A percentile compares a stretch with the other conserved stretches of the same genome.
phyloP scores from a whole-genome alignment of 2,329 filamentous ascomycete genomes.

The Botrytis fabae region DNA sequence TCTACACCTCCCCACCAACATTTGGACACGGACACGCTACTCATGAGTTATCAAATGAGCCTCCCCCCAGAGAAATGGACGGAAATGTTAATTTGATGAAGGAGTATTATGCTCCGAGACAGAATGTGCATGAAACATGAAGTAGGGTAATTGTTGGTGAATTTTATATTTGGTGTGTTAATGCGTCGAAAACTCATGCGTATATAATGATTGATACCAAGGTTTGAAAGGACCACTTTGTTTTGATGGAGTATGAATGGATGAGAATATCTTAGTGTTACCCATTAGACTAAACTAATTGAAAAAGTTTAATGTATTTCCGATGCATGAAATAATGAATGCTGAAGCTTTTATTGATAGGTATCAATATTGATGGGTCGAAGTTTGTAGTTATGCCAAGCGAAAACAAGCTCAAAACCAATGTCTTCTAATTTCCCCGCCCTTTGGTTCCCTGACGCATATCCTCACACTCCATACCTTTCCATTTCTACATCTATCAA shows the following conservation, averaged over 20 bases:
- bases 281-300: neutral
- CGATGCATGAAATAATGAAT: neutral
- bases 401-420: neutral
- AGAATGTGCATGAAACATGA: neutral
- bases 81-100: neutral
- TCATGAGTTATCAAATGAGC: neutral
- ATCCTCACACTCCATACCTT: neutral
- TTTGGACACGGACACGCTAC: too few species aligned
- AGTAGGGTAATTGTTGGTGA: neutral
- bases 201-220: neutral
- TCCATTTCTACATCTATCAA: neutral
- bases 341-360: conserved; percentile 3
- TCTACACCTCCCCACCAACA: neutral
- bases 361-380: neutral
- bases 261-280: neutral
- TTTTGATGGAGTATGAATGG: neutral
- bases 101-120: neutral
- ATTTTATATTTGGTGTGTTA: fast-evolving
- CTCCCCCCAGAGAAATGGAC: neutral
- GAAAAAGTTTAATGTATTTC: neutral
- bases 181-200: neutral
- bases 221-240: neutral
- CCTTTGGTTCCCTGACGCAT: neutral
- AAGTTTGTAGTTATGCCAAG: neutral
- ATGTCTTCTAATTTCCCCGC: neutral